phyloP scores from a whole-genome alignment of 129 eudicot genomes.

The Flaveria sonorensis region DNA sequence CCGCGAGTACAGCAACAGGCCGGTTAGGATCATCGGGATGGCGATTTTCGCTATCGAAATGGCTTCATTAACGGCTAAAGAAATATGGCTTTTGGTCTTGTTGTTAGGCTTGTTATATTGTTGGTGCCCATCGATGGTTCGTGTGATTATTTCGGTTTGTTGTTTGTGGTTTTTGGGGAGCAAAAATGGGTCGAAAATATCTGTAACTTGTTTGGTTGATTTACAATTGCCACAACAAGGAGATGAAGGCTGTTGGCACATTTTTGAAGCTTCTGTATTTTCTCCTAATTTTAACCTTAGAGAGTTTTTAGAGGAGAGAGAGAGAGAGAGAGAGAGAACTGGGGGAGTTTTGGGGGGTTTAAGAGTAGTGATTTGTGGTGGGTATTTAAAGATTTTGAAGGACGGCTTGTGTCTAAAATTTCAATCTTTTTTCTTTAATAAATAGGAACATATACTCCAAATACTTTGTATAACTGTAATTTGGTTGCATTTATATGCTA shows the following conservation, averaged over 20 bases:
- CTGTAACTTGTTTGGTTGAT: slow-evolving; percentile 36
- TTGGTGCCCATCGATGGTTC: slow-evolving; percentile 27
- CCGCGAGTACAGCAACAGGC: slow-evolving; percentile 76
- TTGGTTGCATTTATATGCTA: slow-evolving; percentile 16
- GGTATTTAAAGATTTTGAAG: slow-evolving; percentile 43
- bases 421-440: not conserved
- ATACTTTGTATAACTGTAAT: not conserved
- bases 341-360: slow-evolving; percentile 33
- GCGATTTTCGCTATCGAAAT: slow-evolving; percentile 60
- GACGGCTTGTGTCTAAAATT: slow-evolving; percentile 13
- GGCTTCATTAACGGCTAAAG: slow-evolving; percentile 47
- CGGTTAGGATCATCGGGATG: slow-evolving; percentile 83
- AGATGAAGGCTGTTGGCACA: slow-evolving; percentile 59
- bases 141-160: slow-evolving; percentile 37
- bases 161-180: slow-evolving; percentile 22
- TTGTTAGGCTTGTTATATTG: slow-evolving; percentile 20
- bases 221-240: slow-evolving; percentile 36
- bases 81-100: slow-evolving; percentile 34
- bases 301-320: not conserved
- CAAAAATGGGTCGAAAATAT: slow-evolving; percentile 26
- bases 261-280: slow-evolving; percentile 35
- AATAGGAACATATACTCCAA: not conserved
- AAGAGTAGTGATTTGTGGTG: slow-evolving; percentile 23
- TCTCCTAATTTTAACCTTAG: not conserved
- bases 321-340: slow-evolving; percentile 30